Evolutionary conservation across 2,329 filamentous ascomycete species (phyloP).

Genomic region (Cladosporium oxysporum): DNA sequence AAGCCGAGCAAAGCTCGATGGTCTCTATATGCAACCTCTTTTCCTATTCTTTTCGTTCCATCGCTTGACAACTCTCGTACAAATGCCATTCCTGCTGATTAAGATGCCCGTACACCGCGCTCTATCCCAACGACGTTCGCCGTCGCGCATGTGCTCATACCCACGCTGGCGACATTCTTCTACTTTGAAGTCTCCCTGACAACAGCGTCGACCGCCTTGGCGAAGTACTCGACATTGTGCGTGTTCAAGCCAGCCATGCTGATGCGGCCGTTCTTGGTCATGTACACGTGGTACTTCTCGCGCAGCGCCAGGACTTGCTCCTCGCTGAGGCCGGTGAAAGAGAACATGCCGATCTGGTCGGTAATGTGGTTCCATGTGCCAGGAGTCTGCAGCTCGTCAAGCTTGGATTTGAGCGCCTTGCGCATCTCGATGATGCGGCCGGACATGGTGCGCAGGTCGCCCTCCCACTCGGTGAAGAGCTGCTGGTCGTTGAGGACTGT

Average conservation of each 20-base stretch:
- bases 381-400: constrained; percentile 83
- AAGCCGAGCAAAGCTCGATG: neutral
- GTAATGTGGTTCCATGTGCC: constrained; percentile 97
- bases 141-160: constrained; percentile 13
- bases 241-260: constrained; percentile 98
- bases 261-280: constrained; percentile 97
- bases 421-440: constrained; percentile 95
- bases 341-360: constrained; percentile 99
- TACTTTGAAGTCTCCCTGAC: constrained; percentile 57
- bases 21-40: neutral
- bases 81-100: neutral
- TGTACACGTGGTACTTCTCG: constrained; percentile 75
- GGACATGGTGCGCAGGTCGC: constrained; percentile 88
- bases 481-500: constrained; percentile 78
- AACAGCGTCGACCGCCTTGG: constrained; percentile 82
- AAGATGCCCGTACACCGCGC: neutral
- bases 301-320: constrained; percentile 71
- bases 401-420: constrained; percentile 70
- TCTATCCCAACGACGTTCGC: constrained; percentile 2
- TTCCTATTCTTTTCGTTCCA: neutral
- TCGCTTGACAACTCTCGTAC: neutral
- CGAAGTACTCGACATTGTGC: constrained; percentile 89
- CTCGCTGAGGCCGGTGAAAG: constrained; percentile 80
- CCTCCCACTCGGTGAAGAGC: constrained; percentile 90
- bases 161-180: neutral